phyloP scores from a whole-genome alignment of 2,329 filamentous ascomycete genomes.

The Sporothrix brasiliensis region DNA sequence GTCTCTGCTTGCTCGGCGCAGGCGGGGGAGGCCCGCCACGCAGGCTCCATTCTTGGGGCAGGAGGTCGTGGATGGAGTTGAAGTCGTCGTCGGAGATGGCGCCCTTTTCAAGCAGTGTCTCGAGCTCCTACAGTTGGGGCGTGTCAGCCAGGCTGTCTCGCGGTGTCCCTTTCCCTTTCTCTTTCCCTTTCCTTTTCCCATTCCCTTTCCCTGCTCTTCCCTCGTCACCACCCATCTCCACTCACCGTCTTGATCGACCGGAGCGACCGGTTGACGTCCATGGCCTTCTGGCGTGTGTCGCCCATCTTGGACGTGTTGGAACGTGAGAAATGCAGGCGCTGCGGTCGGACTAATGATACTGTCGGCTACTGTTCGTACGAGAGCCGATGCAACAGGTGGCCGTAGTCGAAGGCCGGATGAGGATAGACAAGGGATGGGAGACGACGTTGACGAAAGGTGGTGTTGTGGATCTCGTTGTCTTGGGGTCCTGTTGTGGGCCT shows the following conservation, averaged over 20 bases:
- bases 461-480: not conserved
- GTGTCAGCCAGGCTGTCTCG: not conserved
- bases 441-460: not conserved
- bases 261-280: constrained; percentile 80
- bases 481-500: not conserved
- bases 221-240: not conserved
- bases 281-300: constrained; percentile 56
- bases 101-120: constrained; percentile 73
- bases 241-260: constrained; percentile 81
- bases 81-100: constrained; percentile 76
- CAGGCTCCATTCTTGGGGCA: constrained; percentile 71
- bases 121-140: constrained; percentile 26
- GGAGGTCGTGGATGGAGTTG: constrained; percentile 70
- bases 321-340: not conserved
- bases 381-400: not conserved
- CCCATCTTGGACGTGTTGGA: not conserved
- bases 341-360: not conserved
- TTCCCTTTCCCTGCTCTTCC: not conserved
- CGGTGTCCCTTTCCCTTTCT: not conserved
- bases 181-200: not conserved
- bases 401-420: not conserved
- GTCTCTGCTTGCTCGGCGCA: constrained; percentile 3
- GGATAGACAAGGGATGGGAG: not conserved
- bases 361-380: not conserved
- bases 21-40: constrained; percentile 47